phyloP scores from a whole-genome alignment of 257 asterid genomes.

The Cynanchum wilfordii region DNA sequence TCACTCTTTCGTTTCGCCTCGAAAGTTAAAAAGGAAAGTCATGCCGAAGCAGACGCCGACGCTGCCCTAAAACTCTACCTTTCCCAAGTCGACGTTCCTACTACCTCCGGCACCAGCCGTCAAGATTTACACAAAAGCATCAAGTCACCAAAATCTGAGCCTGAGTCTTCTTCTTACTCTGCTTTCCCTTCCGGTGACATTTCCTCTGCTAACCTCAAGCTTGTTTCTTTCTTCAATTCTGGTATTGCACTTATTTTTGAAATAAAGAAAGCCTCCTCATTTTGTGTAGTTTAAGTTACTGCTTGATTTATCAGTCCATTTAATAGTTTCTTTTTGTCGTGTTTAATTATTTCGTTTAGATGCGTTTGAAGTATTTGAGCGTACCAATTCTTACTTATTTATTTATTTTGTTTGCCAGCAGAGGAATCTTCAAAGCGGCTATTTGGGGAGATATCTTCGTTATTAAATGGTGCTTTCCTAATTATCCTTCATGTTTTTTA shows the following conservation, averaged over 20 bases:
- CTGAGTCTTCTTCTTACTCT: slow-evolving; percentile 10
- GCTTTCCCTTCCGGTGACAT: slow-evolving; percentile 26
- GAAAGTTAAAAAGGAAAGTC: slow-evolving; percentile 16
- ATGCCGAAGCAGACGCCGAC: slow-evolving; percentile 24
- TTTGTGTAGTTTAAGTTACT: not conserved
- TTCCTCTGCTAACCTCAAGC: slow-evolving; percentile 29
- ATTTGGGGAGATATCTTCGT: slow-evolving; percentile 32
- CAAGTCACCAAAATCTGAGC: slow-evolving; percentile 5
- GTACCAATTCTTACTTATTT: not conserved
- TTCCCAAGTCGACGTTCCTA: slow-evolving; percentile 32
- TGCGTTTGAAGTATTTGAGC: not conserved
- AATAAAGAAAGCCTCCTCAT: not conserved
- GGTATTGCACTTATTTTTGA: slow-evolving; percentile 32
- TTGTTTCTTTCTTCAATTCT: slow-evolving; percentile 26
- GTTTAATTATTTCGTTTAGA: not conserved
- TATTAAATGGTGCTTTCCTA: slow-evolving; percentile 37
- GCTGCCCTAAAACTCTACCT: slow-evolving; percentile 35
- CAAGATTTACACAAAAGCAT: slow-evolving; percentile 16
- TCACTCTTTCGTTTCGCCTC: slow-evolving; percentile 45
- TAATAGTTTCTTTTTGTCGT: not conserved
- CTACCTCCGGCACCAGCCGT: slow-evolving; percentile 18
- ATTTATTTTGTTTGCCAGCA: slow-evolving; percentile 8
- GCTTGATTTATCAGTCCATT: not conserved
- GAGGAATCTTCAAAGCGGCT: slow-evolving; percentile 43
- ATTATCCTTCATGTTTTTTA: not conserved